Base-by-base conservation (phyloP, 176 grass and related monocot genomes). In the Secale cereale region DNA sequence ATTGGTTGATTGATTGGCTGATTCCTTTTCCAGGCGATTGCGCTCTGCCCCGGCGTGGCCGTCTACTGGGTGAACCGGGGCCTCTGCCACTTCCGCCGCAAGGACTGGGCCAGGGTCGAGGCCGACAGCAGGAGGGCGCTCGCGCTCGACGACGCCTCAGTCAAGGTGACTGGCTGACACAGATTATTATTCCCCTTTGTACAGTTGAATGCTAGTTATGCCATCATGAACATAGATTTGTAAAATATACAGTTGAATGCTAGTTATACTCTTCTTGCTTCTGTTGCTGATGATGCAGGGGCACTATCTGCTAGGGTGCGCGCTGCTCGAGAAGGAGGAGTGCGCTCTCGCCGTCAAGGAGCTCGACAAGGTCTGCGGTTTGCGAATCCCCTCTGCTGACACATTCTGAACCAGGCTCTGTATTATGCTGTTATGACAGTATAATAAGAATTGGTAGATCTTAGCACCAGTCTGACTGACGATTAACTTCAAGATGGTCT, bases 121-220 rank as follows among this genome's bases (percentile, higher is more conserved):
- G 91, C 90, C 85, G 95, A 98, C 87, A 93, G 92, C 93, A 81
- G 72, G 86, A 98, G 19, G 59, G 95, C 95, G 59, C 91, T 98
- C 28, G 88, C 92, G 50, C 91, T 95, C 76, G 95, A 98, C 78
- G 75, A 57, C 60, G 75, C 79, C 80, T 78, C 88, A 8, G 79
- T 91, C 59, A 98, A 94, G 92, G 95, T 91, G 20, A 46, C 54
- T 91, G 20, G 39, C 54, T 2, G 16, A 50, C 1, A 71, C 35
- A 2, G 22, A 39, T 25, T 7, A 28, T 46, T 27, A 2, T 33
- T 19, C 65, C 65, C 3, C 17, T 11, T 36, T 68, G n/a, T n/a
- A n/a, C n/a, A n/a, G n/a, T n/a, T n/a, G n/a, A n/a, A n/a, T n/a
- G n/a, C n/a, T n/a, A n/a, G n/a, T n/a, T n/a, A n/a, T n/a, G n/a